Base-by-base conservation (phyloP, 805 yeast genomes). In the Torulaspora quercuum region DNA sequence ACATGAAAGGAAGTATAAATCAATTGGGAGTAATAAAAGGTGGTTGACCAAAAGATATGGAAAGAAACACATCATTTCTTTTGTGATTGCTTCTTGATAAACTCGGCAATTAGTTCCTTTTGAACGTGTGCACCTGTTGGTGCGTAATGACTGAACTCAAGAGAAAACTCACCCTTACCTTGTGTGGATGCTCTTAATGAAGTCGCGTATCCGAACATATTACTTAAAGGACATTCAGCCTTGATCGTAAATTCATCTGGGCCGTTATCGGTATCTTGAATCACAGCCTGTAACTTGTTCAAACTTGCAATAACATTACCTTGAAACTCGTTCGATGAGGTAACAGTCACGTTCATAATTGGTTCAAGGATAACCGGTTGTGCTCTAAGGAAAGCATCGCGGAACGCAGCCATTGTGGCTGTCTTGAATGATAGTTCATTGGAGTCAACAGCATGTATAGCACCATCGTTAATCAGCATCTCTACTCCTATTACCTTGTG, bases 111-210 rank as follows among this genome's bases (percentile, higher is more conserved):
- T 67, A 92, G 74, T 67, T 90, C 84, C 58, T 73, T 83, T 68
- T 92, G 98, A 49, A 90, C 72, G 49, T 87, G 95, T 23, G 90
- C 86, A 31, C 94, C 75, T 35, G 94, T 83, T 49, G 95, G 95
- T 33, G 90, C 78, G 63, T 90, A 92, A 56, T 87, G 84, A 59
- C 84, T 81, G 70, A 92, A 92, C 64, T 92, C 99, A 64, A 92
- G 74, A 2, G 95, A 77, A 64, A 92, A 92, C 68, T 94, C 97
- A 56, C 99, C 98, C 63, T 92, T 92, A 67, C 99, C 99, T 67
- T 92, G 98, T 10, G 98, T 90, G 42, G 85, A 79, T 13, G 98
- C 97, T 72, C 99, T 82, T 59, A 92, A 73, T 16, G 86, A 78
- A 6, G 97, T 85, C 6, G 97, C 95, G 59, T 92, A 86, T 24